Base-by-base conservation (phyloP, 441 rosid species). In the Breynia disticha region DNA sequence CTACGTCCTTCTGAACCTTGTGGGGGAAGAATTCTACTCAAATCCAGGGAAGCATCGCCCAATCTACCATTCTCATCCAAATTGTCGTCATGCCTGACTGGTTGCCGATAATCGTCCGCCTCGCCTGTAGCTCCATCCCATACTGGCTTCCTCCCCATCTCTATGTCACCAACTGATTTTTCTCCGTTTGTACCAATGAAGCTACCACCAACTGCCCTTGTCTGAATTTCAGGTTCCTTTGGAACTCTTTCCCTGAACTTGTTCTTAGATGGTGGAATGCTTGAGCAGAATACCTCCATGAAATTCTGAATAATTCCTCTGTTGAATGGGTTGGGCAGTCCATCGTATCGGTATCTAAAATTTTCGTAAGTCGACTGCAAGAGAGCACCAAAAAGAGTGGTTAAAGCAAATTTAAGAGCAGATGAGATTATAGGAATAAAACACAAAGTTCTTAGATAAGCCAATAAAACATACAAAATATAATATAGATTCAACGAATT, bases 291-390 rank as follows among this genome's bases (percentile, higher is more conserved):
- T 7, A 81, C 71, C 67, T 84, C 82, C 78, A 43, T 67, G 72
- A 93, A 86, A 62, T 89, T 93, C 54, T 67, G 48, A 22, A 81
- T 15, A 17, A 81, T 63, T 60, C 98, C 95, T 70, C 51, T 78
- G 79, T 86, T 74, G 64, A 72, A 93, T 3, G 98, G 97, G 72
- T 89, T 93, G 61, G 72, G 74, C n/a, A 72, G 77, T 35, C 78
- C 68, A 54, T 93, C 97, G 60, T 88, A 89, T 19, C 86, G 84
- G 64, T 81, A 84, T 72, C 95, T 81, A 58, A 89, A 93, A 69
- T 93, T 93, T 57, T 93, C 98, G 14, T 86, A 86, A 0, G 98
- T 89, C 24, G 97, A 82, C 97, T 93, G 93, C 76, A n/a, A n/a
- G n/a, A 38, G 64, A 41, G 57, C 42, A 48, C 54, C 52, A 57